These are phyloP conservation scores for Albizia julibrissin DNA, from an alignment of 306 rosid species.

Conservation along the genomic window DNA sequence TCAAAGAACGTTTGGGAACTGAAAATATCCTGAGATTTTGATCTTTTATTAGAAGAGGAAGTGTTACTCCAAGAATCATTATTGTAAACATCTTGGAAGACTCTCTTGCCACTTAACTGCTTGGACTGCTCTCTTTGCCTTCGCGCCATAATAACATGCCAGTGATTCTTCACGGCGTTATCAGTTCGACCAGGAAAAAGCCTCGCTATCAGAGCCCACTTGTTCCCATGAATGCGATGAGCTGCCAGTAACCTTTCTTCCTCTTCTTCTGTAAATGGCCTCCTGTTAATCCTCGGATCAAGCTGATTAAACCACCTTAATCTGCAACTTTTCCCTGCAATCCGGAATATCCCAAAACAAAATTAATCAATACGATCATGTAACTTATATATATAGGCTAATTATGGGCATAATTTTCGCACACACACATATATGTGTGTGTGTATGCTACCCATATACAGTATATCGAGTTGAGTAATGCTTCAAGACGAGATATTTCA, in stretches of 20 bases:
- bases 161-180: slow-evolving; percentile 95
- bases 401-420: not conserved
- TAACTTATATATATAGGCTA: not conserved
- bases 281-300: slow-evolving; percentile 88
- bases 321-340: slow-evolving; percentile 88
- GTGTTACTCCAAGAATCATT: slow-evolving; percentile 22
- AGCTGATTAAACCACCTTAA: slow-evolving; percentile 97
- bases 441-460: not conserved
- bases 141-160: slow-evolving; percentile 98
- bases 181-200: slow-evolving; percentile 89
- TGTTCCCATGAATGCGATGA: slow-evolving; percentile 87
- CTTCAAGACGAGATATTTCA: too few relatives aligned
- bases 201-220: slow-evolving; percentile 95
- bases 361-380: not conserved
- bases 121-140: slow-evolving; percentile 86
- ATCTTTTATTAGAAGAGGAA: slow-evolving; percentile 29
- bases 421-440: not conserved
- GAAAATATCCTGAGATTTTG: slow-evolving; percentile 28
- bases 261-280: slow-evolving; percentile 91
- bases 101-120: slow-evolving; percentile 61
- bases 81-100: slow-evolving; percentile 47
- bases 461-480: too few relatives aligned
- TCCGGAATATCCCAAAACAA: not conserved
- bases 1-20: slow-evolving; percentile 45
- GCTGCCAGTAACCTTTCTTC: slow-evolving; percentile 83